Evolutionary conservation across 768 basidiomycete species (phyloP), one percentile per base, ranked within the genome.

Genomic region (Zangia roseola): DNA sequence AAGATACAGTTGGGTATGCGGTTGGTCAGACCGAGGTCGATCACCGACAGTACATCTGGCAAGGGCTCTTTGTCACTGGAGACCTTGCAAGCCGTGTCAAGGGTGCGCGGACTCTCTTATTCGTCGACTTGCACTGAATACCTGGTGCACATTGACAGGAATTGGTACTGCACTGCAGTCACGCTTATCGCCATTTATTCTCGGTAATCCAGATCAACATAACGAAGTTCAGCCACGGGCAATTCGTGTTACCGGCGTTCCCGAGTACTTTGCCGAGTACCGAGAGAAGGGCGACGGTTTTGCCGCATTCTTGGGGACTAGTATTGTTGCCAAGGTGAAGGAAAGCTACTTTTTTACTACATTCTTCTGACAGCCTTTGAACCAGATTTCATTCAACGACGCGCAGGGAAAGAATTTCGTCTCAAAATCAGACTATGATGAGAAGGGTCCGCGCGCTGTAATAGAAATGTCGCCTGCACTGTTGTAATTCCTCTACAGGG

Each of bases 191-290:
- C 72, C 87, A 5, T 90, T 77, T 63, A 72, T 83, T 33, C 69
- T 87, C 37, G 72, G 69, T 41, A 80, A 75, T 44, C 72, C 81
- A 3, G 87, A 91, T 28, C 71, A 87, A 30, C 74, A 77, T 41
- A 85, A 81, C 26, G 88, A 91, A 10, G 71, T 87, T 19, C 90
- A 91, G 57, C 74, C 90, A n/a, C 79, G 82, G 25, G 67, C 70
- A 24, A 80, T 83, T 34, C 79, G 82, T 20, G 73, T 82, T 6
- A 63, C 91, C 42, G 78, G 71, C 30, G 78, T 93, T 8, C 92
- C 93, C 1, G 92, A 94, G 26, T 94, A 94, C 67, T 97, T 92
- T 63, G 85, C 88, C 8, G 91, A 94, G 64, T 97, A 89, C 60
- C 76, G 90, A 48, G 89, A 92, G 42, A 88, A 82, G 37, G 91